Base-by-base conservation (phyloP, 129 eudicot species). In the Cynara cardunculus region DNA sequence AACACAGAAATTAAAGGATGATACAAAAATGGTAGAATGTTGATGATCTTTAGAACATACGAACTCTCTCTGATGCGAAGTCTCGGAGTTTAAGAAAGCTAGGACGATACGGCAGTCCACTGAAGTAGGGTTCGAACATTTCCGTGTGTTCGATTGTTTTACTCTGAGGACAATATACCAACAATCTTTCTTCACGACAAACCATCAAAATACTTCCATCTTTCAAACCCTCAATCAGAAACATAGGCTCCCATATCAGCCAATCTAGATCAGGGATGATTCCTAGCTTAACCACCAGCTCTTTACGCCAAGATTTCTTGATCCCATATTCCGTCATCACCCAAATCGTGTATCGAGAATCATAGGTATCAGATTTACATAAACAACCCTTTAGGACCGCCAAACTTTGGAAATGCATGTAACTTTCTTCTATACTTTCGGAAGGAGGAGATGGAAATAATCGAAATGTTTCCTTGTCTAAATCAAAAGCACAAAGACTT, bases 291-390 rank as follows among this genome's bases (percentile, higher is more conserved):
- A 90, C 78, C 30, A 90, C 90, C 53, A 78, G 67, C 59, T 88
- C 88, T 73, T 72, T 81, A 19, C 27, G 80, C 92, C 92, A 88
- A 1, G 87, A 88, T 6, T 73, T 59, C 69, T 78, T 80, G 62
- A 80, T 68, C 59, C 87, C 87, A 3, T 90, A 90, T 37, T 80
- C 88, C 72, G 82, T 86, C 89, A 86, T 88, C 35, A 82, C 80
- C 92, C 89, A 88, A n/a, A 90, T 71, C 8, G 21, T 83, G 56
- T 86, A 71, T 19, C 78, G 78, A 25, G 78, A 74, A 13, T 82
- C 85, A 2, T 44, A 72, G 5, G 76, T 61, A 69, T 90, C 88
- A 30, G 76, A 85, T 12, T 83, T 21, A 35, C 91, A 77, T 59
- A 91, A 75, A 53, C 89, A 73, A 24, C 78, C 96, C 65, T 39